These are phyloP conservation scores for Arthrobotrys musiformis DNA, from an alignment of 2,329 filamentous ascomycete species.

Conservation along the genomic window DNA sequence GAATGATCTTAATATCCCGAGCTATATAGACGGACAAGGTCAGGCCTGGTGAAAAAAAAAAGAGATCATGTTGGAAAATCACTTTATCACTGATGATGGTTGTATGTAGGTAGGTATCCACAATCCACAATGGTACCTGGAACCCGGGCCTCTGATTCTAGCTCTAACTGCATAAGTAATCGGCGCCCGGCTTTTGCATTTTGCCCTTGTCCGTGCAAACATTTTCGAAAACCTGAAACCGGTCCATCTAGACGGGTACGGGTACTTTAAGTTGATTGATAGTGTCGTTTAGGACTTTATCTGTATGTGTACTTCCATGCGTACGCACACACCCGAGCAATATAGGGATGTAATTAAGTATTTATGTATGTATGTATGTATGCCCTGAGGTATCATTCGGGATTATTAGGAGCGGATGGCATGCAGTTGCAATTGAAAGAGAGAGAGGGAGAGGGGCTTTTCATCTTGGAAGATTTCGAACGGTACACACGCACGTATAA, in stretches of 20 bases:
- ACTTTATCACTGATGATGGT: conserved; percentile 23
- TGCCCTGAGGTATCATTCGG: conserved; percentile 4
- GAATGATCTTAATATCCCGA: conserved; percentile 50
- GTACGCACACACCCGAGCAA: not conserved
- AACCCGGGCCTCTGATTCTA: conserved; percentile 29
- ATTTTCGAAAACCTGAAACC: conserved; percentile 31
- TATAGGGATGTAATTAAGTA: too few species aligned
- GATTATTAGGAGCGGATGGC: not conserved
- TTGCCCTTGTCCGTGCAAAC: conserved; percentile 23
- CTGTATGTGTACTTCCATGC: too few species aligned
- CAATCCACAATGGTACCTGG: conserved; percentile 24
- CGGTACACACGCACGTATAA: not conserved
- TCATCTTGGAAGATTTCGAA: conserved; percentile 9
- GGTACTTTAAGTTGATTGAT: too few species aligned
- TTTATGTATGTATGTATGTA: not conserved
- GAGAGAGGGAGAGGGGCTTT: too few species aligned
- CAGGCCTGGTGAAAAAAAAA: conserved; percentile 39
- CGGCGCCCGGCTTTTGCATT: conserved; percentile 29
- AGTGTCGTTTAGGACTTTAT: too few species aligned
- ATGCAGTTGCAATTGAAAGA: not conserved
- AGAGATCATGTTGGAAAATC: conserved; percentile 43
- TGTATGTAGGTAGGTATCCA: not conserved
- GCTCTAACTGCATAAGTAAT: not conserved
- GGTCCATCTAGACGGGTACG: conserved; percentile 15
- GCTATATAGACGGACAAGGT: conserved; percentile 45